Base-by-base conservation (phyloP, 805 yeast genomes). In the Wickerhamiella domercqiae region DNA sequence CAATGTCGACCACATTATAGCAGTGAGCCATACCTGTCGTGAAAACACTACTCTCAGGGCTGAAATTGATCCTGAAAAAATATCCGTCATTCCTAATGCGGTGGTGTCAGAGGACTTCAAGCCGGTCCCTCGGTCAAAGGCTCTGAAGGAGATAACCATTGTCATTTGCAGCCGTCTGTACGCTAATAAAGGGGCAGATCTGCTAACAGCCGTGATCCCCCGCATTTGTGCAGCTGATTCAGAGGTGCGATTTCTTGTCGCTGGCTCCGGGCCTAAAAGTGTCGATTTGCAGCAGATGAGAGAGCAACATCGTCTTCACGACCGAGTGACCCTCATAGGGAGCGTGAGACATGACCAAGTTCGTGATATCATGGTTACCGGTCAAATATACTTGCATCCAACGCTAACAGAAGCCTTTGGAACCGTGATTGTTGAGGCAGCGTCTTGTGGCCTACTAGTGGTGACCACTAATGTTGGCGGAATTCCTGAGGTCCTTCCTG, bases 401-500 rank as follows among this genome's bases (percentile, higher is more conserved):
- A 76, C 95, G 1, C 64, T 90, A 29, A 90, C 97, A 0, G 99
- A 90, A 55, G 98, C 97, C 0, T 90, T 90, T 59, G 99, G 99
- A 2, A 90, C 98, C 0, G 97, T 83, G 0, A 61, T 90, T 7
- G 94, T 90, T 0, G 99, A 90, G 54, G 99, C 99, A 0, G 98
- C 96, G 0, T 78, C 94, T 1, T 90, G 97, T 62, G 96, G 96
- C 0, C 56, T 90, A 26, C 65, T 81, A 15, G 94, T 90, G 2
- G 98, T 90, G 0, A 84, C 96, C 0, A 90, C 99, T 0, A 73
- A 75, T 40, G 98, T 90, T 0, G 99, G 99, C 9, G 99, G 98
- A 4, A 86, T 90, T 29, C 96, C 96, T 0, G 99, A 90, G 53
- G 97, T 90, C 3, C 59, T 90, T 28, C 99, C 98, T 0, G 67